Evolutionary conservation across 106 monocot species (phyloP), one percentile per base, ranked within the genome.

Genomic region (Phalaenopsis equestris): DNA sequence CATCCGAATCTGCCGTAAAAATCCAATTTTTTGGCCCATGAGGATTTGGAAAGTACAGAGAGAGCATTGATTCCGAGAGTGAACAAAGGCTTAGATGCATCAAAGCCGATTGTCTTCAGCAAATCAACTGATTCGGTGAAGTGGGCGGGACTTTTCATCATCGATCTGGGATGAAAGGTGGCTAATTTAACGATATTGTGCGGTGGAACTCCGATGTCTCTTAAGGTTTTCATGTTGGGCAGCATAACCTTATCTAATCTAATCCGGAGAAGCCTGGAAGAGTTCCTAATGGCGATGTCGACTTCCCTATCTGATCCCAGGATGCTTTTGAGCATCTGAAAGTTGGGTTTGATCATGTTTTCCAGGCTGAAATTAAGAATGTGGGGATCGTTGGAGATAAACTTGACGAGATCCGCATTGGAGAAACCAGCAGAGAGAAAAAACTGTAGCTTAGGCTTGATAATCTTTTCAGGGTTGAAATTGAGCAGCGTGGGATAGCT

Each of bases 1-100:
- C 77, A 88, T 5, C 85, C 88, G 0, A 88, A 73, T 11, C 85
- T 67, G 37, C 45, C 14, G 41, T 78, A 88, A 10, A 73, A 39
- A 9, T 67, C 73, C 58, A 85, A 2, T 24, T 85, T 88, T 78
- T 41, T 77, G 7, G 81, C 52, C 85, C 80, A 83, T 14, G 39
- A 64, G 1, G 58, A 41, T 3, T 4, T 6, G 5, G 41, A 56
- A 21, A 81, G 52, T 14, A 39, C 6, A 5, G 73, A 38, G 17
- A 84, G 19, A 38, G 72, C 82, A 3, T 19, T 8, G 19, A 88
- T 23, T 1, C 65, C 85, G 9, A 67, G 36, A 9, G 56, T 30
- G 56, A 81, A 85, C 70, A 78, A 77, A 5, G 19, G 3, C 4
- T 30, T 56, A 17, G 56, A 75, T 24, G 85, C 77, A 19, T 78